phyloP scores from a whole-genome alignment of 148 eudicot genomes.

The Fagopyrum homotropicum region DNA sequence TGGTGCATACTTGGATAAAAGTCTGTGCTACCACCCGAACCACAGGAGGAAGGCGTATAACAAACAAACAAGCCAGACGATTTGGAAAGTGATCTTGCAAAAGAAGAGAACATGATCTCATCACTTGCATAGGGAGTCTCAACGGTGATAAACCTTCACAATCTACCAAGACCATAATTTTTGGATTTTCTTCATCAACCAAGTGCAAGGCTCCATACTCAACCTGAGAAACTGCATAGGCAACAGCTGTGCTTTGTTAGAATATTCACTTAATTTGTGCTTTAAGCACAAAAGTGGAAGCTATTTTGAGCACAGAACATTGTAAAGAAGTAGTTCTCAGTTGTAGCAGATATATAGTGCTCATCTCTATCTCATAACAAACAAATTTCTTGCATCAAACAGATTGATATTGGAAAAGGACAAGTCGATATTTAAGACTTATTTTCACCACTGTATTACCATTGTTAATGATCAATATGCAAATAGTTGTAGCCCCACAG shows the following conservation, averaged over 20 bases:
- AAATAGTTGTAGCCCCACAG: not conserved
- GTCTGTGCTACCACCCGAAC: constrained; percentile 83
- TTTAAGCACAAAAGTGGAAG: not conserved
- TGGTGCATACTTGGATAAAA: constrained; percentile 61
- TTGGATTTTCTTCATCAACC: constrained; percentile 51
- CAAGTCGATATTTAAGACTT: not conserved
- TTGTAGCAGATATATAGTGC: not conserved
- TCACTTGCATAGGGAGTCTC: constrained; percentile 66
- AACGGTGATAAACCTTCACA: constrained; percentile 77
- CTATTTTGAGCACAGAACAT: not conserved
- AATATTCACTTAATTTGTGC: not conserved
- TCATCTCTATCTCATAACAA: not conserved
- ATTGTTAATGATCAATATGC: not conserved
- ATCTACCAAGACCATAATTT: constrained; percentile 71
- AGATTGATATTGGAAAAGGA: not conserved
- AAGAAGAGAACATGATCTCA: constrained; percentile 67
- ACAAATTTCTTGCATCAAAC: not conserved
- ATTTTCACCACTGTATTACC: not conserved
- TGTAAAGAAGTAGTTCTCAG: not conserved
- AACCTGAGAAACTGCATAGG: constrained; percentile 80
- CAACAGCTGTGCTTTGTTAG: not conserved
- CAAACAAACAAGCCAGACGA: constrained; percentile 60
- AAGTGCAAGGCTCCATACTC: constrained; percentile 72
- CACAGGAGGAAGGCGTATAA: constrained; percentile 77
- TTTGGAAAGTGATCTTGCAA: constrained; percentile 86